Conservation (phyloP, 2,329 filamentous ascomycete species). For the Teratosphaeria destructans region DNA sequence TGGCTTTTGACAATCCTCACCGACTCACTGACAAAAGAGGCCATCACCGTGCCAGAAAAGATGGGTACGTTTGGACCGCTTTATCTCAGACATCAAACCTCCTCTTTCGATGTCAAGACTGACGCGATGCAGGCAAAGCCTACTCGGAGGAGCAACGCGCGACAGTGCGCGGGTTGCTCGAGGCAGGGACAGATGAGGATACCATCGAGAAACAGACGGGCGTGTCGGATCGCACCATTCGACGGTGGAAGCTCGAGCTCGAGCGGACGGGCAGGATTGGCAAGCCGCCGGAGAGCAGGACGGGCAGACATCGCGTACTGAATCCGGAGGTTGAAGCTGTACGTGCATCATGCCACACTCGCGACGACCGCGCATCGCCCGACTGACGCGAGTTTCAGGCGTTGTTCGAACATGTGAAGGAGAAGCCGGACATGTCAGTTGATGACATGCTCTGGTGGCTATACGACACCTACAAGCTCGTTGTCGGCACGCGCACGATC, state of each 20-base stretch:
- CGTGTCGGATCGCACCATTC: slow-evolving; percentile 25
- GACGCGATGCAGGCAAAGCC: slow-evolving; percentile 12
- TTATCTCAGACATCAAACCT: not conserved
- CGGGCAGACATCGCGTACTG: slow-evolving; percentile 26
- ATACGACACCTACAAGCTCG: slow-evolving; percentile 27
- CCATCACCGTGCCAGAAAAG: not conserved
- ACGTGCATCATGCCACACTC: slow-evolving; percentile 1
- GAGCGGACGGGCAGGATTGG: slow-evolving; percentile 28
- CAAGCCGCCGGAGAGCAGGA: slow-evolving; percentile 27
- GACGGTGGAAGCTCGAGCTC: slow-evolving; percentile 28
- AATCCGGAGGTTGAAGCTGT: slow-evolving; percentile 25
- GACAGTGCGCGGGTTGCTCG: slow-evolving; percentile 21
- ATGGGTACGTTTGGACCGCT: not conserved
- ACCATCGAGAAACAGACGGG: slow-evolving; percentile 27
- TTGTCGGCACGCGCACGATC: slow-evolving; percentile 27
- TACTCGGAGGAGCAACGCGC: slow-evolving; percentile 18
- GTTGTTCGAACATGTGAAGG: slow-evolving; percentile 25
- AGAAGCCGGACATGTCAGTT: slow-evolving; percentile 25
- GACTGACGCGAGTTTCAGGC: slow-evolving; percentile 2
- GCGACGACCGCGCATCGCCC: not conserved
- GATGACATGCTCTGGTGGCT: slow-evolving; percentile 31
- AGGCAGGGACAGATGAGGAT: slow-evolving; percentile 25
- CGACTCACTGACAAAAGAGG: not conserved
- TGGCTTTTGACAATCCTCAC: not conserved
- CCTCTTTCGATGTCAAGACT: not conserved